phyloP scores from a whole-genome alignment of 129 eudicot species.

The Tagetes patula region DNA sequence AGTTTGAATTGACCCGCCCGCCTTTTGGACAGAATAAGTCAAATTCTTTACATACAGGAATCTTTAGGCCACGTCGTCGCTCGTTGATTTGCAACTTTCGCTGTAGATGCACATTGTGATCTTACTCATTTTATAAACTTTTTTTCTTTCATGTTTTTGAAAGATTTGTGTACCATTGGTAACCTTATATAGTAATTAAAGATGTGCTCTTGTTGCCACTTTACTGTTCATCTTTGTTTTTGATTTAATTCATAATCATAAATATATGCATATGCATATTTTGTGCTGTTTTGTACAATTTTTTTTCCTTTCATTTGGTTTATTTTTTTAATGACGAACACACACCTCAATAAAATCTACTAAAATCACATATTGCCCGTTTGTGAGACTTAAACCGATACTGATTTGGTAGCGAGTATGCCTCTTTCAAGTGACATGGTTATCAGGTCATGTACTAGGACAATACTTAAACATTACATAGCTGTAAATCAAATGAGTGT shows the following conservation, averaged over 20 bases:
- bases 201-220: slow-evolving; percentile 11
- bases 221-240: neutral
- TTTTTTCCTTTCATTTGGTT: neutral
- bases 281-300: neutral
- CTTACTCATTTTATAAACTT: neutral
- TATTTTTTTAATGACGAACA: neutral
- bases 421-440: no score
- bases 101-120: slow-evolving; percentile 11
- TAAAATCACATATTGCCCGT: no score
- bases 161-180: slow-evolving; percentile 13
- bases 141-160: slow-evolving; percentile 12
- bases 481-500: no score
- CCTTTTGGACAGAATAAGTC: slow-evolving; percentile 12
- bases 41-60: slow-evolving; percentile 18
- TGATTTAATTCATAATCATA: neutral
- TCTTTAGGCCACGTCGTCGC: slow-evolving; percentile 10
- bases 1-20: neutral
- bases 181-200: slow-evolving; percentile 12
- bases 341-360: no score
- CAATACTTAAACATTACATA: no score
- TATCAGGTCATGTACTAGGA: no score
- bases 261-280: neutral
- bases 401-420: no score
- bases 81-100: slow-evolving; percentile 27
- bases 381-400: no score